Conservation (phyloP, 2,329 filamentous ascomycete genomes). For the Dothideomycetes sp. region DNA sequence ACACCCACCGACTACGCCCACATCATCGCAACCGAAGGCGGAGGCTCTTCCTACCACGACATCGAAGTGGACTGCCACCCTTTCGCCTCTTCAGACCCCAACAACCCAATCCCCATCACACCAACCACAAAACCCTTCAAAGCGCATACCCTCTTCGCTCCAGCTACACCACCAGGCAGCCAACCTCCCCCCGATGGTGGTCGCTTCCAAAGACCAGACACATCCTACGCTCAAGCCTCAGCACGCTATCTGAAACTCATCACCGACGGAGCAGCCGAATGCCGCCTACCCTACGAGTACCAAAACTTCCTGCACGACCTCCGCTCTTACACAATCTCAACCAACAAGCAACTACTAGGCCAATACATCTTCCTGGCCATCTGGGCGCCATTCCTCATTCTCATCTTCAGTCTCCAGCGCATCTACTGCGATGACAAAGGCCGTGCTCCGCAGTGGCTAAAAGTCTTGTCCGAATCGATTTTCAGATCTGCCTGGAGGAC, state of each 20-base stretch:
- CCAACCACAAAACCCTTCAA: slow-evolving; percentile 61
- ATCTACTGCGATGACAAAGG: slow-evolving; percentile 58
- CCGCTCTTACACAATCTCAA: slow-evolving; percentile 62
- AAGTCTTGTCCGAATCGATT: slow-evolving; percentile 40
- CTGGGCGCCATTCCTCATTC: slow-evolving; percentile 50
- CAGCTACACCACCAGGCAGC: slow-evolving; percentile 30
- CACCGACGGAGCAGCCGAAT: slow-evolving; percentile 67
- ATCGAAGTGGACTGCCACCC: slow-evolving; percentile 69
- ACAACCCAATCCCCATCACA: slow-evolving; percentile 52
- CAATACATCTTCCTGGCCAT: slow-evolving; percentile 50
- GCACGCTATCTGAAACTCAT: slow-evolving; percentile 75
- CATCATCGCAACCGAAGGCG: slow-evolving; percentile 87
- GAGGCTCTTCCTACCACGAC: slow-evolving; percentile 75
- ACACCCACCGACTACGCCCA: slow-evolving; percentile 70
- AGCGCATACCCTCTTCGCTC: slow-evolving; percentile 76
- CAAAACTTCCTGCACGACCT: slow-evolving; percentile 61
- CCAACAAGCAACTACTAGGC: slow-evolving; percentile 56
- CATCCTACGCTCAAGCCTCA: slow-evolving; percentile 72
- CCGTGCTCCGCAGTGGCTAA: slow-evolving; percentile 59
- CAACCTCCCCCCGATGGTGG: slow-evolving; percentile 25
- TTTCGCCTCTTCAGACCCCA: slow-evolving; percentile 46
- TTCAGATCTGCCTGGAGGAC: slow-evolving; percentile 52
- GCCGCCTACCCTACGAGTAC: slow-evolving; percentile 71
- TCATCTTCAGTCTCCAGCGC: slow-evolving; percentile 42
- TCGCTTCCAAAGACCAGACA: slow-evolving; percentile 51